Conservation (phyloP, 495 filamentous ascomycete genomes). For the Entonaema liquescens region DNA sequence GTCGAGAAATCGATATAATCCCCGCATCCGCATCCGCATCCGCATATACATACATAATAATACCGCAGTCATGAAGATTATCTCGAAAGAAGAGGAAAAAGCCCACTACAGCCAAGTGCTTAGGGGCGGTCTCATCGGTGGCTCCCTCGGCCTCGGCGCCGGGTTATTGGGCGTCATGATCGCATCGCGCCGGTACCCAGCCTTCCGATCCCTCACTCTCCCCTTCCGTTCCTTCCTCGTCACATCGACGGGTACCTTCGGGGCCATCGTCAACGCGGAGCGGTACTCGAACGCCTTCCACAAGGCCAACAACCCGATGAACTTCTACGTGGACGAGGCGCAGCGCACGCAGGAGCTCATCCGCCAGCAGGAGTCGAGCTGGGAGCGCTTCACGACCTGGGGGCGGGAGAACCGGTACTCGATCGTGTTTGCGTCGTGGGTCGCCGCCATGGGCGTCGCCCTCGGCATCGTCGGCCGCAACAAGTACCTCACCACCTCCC, state of each 20-base stretch:
- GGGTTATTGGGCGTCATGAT: slow-evolving; percentile 70
- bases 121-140: slow-evolving; percentile 79
- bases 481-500: slow-evolving; percentile 73
- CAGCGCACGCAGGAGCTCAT: slow-evolving; percentile 50
- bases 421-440: slow-evolving; percentile 87
- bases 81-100: slow-evolving; percentile 90
- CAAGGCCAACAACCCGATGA: slow-evolving; percentile 68
- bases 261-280: slow-evolving; percentile 87
- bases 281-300: slow-evolving; percentile 79
- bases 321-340: slow-evolving; percentile 71
- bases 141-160: slow-evolving; percentile 67
- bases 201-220: slow-evolving; percentile 79
- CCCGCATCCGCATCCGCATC: neutral
- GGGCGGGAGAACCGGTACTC: slow-evolving; percentile 85
- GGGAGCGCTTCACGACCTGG: slow-evolving; percentile 61
- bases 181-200: slow-evolving; percentile 70
- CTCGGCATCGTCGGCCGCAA: slow-evolving; percentile 81
- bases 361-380: slow-evolving; percentile 58
- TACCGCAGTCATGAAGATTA: slow-evolving; percentile 79
- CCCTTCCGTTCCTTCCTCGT: slow-evolving; percentile 91
- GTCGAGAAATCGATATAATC: neutral
- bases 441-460: slow-evolving; percentile 79
- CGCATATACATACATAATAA: slow-evolving; percentile 1
- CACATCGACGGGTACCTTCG: slow-evolving; percentile 83
- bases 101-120: slow-evolving; percentile 72